Conservation (phyloP, 2,329 filamentous ascomycete genomes). For the Lasiodiplodia theobromae region DNA sequence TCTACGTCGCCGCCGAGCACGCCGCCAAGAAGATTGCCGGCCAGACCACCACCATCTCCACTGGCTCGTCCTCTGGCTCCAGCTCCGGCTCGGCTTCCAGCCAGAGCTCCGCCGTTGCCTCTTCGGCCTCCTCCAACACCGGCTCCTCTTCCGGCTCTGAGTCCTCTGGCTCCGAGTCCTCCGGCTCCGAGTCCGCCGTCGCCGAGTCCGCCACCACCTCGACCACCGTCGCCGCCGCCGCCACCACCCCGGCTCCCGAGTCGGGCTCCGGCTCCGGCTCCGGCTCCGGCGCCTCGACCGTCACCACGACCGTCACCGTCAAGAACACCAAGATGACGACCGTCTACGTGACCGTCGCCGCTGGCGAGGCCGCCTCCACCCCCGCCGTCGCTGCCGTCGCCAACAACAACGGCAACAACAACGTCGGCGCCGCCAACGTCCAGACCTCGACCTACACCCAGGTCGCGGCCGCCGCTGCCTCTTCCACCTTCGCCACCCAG, state of each 20-base stretch:
- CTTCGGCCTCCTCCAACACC: background rate
- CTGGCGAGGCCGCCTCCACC: background rate
- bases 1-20: constrained; percentile 70
- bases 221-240: background rate
- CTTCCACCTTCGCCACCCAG: constrained; percentile 6
- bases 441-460: constrained; percentile 1
- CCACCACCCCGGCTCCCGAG: background rate
- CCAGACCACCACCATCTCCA: constrained; percentile 35
- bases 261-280: background rate
- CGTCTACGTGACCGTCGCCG: constrained; percentile 16
- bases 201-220: background rate
- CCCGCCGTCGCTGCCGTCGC: background rate
- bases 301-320: constrained; percentile 13
- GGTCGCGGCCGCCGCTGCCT: background rate
- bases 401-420: background rate
- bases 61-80: constrained; percentile 25
- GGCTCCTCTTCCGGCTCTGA: background rate
- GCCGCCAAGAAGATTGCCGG: constrained; percentile 62
- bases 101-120: constrained; percentile 2
- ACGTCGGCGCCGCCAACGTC: constrained; percentile 4
- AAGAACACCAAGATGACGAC: constrained; percentile 16
- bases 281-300: background rate
- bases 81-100: background rate
- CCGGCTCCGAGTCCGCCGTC: too few species aligned
- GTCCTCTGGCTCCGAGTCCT: background rate